A percentile compares a stretch with the other conserved stretches of the same genome.
Evolutionary conservation across 371 early-diverging fungal species (phyloP).

Genomic region (Circinella minor): DNA sequence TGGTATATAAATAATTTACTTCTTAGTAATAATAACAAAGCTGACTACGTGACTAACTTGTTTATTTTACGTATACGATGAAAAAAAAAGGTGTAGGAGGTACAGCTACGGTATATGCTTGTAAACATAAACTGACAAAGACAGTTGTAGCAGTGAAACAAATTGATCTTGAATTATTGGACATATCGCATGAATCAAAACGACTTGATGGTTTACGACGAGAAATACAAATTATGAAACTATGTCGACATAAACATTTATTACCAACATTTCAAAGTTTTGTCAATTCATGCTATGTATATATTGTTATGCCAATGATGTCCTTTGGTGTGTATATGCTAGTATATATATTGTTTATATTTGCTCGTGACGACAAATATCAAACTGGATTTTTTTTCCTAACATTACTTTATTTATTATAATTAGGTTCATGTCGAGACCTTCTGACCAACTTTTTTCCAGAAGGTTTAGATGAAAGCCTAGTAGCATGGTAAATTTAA

Average conservation of each 20-base stretch:
- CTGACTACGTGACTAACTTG: no score
- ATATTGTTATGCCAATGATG: constrained; percentile 73
- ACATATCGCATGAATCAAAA: constrained; percentile 23
- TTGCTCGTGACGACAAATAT: not conserved
- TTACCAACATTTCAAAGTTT: constrained; percentile 71
- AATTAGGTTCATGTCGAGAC: constrained; percentile 47
- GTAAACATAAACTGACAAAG: constrained; percentile 34
- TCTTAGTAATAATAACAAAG: no score
- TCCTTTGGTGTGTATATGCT: constrained; percentile 51
- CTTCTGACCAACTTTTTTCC: constrained; percentile 27
- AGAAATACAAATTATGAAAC: constrained; percentile 78
- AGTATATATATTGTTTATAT: no score
- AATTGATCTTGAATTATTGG: constrained; percentile 36
- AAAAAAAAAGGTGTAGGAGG: constrained; percentile 40
- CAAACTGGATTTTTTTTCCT: not conserved
- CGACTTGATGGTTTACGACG: constrained; percentile 44
- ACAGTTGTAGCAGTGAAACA: constrained; percentile 46
- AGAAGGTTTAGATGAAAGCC: constrained; percentile 38
- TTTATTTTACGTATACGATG: no score
- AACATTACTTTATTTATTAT: not conserved
- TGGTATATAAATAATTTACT: constrained; percentile 10
- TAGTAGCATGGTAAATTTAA: constrained; percentile 36
- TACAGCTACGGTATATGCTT: constrained; percentile 47
- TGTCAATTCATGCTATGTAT: constrained; percentile 59
- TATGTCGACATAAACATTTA: constrained; percentile 71